A percentile compares a stretch with the other conserved stretches of the same genome.
Evolutionary conservation across 2,329 filamentous ascomycete genomes (phyloP).

Genomic region (Fusarium veterinarium): DNA sequence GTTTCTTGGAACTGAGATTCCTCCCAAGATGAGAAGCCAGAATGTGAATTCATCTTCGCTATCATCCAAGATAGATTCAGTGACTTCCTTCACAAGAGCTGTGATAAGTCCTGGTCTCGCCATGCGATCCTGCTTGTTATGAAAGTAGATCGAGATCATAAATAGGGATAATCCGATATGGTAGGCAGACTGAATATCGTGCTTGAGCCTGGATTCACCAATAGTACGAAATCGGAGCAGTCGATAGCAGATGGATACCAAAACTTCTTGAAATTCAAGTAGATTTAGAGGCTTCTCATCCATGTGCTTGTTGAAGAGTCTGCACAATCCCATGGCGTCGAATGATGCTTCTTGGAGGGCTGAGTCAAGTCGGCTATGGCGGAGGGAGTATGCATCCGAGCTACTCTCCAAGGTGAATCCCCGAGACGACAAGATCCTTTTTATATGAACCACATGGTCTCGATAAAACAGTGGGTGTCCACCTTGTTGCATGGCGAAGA

Average conservation of each 20-base stretch:
- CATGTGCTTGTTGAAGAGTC: background rate
- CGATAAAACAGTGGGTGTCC: background rate
- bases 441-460: background rate
- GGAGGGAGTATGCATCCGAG: fast-evolving
- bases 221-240: background rate
- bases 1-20: background rate
- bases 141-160: slow-evolving; percentile 1
- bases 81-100: background rate
- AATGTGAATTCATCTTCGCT: background rate
- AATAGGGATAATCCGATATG: background rate
- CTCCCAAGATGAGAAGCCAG: slow-evolving; percentile 1
- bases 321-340: background rate
- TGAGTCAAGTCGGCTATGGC: fast-evolving
- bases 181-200: background rate
- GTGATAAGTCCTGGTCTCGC: background rate
- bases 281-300: background rate
- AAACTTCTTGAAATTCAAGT: slow-evolving; percentile 2
- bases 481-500: slow-evolving; percentile 5
- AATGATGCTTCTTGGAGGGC: background rate
- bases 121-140: background rate
- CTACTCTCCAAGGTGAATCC: background rate
- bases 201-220: fast-evolving
- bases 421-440: fast-evolving
- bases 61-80: fast-evolving
- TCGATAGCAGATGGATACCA: background rate